Conservation (phyloP, 2,329 filamentous ascomycete genomes). For the Sporothrix pseudoabietina region DNA sequence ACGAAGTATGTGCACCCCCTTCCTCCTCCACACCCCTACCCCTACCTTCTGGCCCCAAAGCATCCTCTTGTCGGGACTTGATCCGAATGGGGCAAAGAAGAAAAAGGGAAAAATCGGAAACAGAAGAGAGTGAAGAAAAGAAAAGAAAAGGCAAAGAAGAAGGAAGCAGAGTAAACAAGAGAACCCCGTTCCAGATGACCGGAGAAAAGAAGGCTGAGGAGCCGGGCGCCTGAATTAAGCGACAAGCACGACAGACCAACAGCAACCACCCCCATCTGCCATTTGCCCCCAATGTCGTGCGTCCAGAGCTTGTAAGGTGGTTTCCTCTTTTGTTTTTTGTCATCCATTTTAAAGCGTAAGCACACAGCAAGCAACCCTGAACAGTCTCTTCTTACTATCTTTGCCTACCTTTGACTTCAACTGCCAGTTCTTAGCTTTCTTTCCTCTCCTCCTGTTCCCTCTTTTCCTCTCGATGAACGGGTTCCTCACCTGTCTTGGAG, state of each 20-base stretch:
- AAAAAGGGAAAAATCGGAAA: neutral
- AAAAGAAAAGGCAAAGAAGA: neutral
- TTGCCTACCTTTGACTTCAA: neutral
- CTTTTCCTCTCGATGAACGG: neutral
- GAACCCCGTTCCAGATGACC: constrained; percentile 7
- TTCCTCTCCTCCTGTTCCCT: neutral
- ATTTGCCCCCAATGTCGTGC: neutral
- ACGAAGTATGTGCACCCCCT: constrained; percentile 4
- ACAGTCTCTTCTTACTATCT: neutral
- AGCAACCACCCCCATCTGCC: neutral
- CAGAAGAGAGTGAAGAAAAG: neutral
- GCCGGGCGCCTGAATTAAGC: constrained; percentile 22
- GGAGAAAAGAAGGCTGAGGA: constrained; percentile 22
- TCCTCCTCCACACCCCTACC: neutral
- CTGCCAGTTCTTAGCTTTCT: neutral
- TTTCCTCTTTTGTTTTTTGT: neutral
- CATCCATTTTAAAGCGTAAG: neutral
- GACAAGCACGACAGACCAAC: constrained; percentile 10
- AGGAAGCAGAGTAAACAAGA: neutral
- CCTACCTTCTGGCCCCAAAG: constrained; percentile 7
- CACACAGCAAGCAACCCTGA: neutral
- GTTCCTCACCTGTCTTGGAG: constrained; percentile 7
- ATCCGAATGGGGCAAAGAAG: constrained; percentile 23
- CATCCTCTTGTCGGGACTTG: constrained; percentile 23
- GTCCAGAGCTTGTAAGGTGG: neutral